These are phyloP conservation scores for Hyphodiscus sp. DNA, from an alignment of 2,329 filamentous ascomycete genomes.

Conservation along the genomic window DNA sequence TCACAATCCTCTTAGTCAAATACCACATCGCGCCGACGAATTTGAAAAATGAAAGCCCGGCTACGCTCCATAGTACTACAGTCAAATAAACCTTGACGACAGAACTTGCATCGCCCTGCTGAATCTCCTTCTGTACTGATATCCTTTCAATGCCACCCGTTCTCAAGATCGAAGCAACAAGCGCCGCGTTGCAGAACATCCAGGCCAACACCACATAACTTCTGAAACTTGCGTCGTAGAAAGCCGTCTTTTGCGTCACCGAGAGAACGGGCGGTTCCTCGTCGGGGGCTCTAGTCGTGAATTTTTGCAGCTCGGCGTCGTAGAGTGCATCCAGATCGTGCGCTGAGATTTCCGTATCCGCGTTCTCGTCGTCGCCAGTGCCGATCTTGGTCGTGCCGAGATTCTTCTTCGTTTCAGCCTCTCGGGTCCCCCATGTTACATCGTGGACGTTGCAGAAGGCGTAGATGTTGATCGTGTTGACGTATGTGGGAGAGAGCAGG, in stretches of 20 bases:
- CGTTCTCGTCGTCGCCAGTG: slow-evolving; percentile 90
- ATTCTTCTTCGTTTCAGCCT: slow-evolving; percentile 91
- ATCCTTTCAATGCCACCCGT: slow-evolving; percentile 74
- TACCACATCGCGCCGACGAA: slow-evolving; percentile 40
- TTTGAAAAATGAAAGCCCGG: slow-evolving; percentile 29
- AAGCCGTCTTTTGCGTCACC: slow-evolving; percentile 75
- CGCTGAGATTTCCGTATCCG: slow-evolving; percentile 80
- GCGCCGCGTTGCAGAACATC: slow-evolving; percentile 93
- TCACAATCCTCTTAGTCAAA: slow-evolving; percentile 80
- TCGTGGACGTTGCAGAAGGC: slow-evolving; percentile 98
- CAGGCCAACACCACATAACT: slow-evolving; percentile 87
- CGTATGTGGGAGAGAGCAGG: slow-evolving; percentile 89
- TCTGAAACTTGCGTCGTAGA: slow-evolving; percentile 96
- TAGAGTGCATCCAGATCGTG: slow-evolving; percentile 94
- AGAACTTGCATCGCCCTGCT: slow-evolving; percentile 43
- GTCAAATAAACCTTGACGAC: slow-evolving; percentile 29
- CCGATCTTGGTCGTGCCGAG: slow-evolving; percentile 84
- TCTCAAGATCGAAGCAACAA: slow-evolving; percentile 79
- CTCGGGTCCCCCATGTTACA: slow-evolving; percentile 96
- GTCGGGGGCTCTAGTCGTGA: slow-evolving; percentile 66
- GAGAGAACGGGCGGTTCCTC: slow-evolving; percentile 54
- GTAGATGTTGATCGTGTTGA: slow-evolving; percentile 98
- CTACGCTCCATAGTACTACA: slow-evolving; percentile 31
- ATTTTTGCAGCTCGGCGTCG: slow-evolving; percentile 71
- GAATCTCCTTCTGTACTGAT: slow-evolving; percentile 51